Conservation (phyloP, 306 rosid genomes). For the Alnus glutinosa region DNA sequence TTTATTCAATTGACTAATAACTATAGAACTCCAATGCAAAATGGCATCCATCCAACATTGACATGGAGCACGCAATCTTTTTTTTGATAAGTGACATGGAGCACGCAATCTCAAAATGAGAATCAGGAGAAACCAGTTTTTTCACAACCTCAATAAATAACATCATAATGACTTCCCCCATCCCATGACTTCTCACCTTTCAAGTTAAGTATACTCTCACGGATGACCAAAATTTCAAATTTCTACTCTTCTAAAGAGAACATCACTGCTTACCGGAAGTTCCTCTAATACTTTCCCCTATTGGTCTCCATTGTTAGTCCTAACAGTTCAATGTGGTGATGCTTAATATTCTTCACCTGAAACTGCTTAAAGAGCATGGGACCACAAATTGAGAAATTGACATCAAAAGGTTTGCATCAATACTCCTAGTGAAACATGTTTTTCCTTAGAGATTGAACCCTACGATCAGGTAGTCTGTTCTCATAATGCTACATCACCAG, state of each 20-base stretch:
- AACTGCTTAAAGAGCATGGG: background rate
- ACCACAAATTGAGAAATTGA: background rate
- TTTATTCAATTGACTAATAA: background rate
- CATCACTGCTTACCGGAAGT: too few relatives aligned
- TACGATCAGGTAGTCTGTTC: background rate
- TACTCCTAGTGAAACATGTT: background rate
- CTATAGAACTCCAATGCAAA: background rate
- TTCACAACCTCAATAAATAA: background rate
- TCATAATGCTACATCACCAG: background rate
- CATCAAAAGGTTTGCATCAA: background rate
- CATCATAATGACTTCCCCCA: background rate
- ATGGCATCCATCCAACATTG: background rate
- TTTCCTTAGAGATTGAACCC: background rate
- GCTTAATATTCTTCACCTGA: background rate
- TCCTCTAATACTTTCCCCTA: background rate
- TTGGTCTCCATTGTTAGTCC: background rate
- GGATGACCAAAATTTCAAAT: background rate
- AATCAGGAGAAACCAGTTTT: background rate
- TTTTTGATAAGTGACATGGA: background rate
- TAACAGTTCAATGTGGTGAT: background rate
- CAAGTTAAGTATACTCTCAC: background rate
- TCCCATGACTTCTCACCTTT: background rate
- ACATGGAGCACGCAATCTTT: background rate
- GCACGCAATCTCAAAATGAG: background rate
- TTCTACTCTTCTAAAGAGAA: too few relatives aligned